phyloP scores from a whole-genome alignment of 2,329 filamentous ascomycete species.

The Pseudogymnoascus sp. region DNA sequence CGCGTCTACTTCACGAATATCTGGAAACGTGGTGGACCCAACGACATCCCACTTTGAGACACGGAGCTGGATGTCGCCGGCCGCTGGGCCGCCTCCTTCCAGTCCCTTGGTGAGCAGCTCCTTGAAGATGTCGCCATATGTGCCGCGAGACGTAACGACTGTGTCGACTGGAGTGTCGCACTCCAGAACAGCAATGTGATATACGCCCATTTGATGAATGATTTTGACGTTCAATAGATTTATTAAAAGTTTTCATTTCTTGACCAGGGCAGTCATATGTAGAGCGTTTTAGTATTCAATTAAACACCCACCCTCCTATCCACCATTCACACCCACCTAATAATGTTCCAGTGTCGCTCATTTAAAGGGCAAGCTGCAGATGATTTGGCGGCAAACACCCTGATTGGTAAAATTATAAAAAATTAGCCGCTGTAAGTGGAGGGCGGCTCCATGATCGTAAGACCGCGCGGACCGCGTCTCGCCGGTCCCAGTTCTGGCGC shows the following conservation, averaged over 20 bases:
- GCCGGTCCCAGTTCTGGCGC: background rate
- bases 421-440: background rate
- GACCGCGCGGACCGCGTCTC: background rate
- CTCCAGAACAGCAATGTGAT: background rate
- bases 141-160: background rate
- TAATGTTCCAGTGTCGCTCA: background rate
- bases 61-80: background rate
- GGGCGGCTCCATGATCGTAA: background rate
- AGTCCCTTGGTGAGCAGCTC: background rate
- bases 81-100: background rate
- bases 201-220: background rate
- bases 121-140: background rate
- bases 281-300: background rate
- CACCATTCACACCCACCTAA: background rate
- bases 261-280: background rate
- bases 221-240: background rate
- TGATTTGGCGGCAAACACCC: background rate
- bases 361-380: background rate
- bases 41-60: background rate
- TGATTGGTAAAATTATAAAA: background rate
- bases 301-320: background rate
- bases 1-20: background rate
- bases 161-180: background rate
- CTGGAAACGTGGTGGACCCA: background rate
- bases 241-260: background rate